Base-by-base conservation (phyloP, 108 stramenopile genomes). In the Fragilariopsis cylindrus region DNA sequence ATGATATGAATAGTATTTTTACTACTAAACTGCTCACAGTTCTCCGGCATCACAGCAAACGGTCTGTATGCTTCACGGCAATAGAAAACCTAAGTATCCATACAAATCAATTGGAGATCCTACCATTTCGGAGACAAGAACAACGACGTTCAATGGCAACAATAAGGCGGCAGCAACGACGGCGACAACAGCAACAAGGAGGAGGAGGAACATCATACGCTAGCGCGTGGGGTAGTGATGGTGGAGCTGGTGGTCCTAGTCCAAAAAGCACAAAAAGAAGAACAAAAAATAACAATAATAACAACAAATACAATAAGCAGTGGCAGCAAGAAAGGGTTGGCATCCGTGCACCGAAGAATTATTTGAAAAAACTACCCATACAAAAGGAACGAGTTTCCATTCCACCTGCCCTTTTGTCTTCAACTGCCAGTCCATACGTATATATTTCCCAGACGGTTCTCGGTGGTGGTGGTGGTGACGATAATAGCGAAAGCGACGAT, bases 341-440 rank as follows among this genome's bases (percentile, higher is more conserved):
- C 15, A 70, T 57, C 39, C 45, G 70, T 2, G 46, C 73, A 41
- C 60, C 60, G 8, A 40, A 65, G 30, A 53, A 44, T 12, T 50
- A 77, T 43, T 52, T 48, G 41, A 40, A 45, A 64, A 43, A 48
- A 64, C 55, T 52, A 21, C 45, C 47, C 6, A 62, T 19, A 19
- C 57, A 58, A 39, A 57, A 57, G 15, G 69, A 39, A 18, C 45
- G 44, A 18, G 0, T 0, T 49, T 13, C n/a, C 3, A 13, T 79
- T 16, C 83, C 83, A 1, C 80, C 80, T 3, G 65, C 70, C 15
- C n/a, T 78, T 15, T 48, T 87, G 56, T 41, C 15, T 18, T 57
- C 77, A 42, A 87, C 85, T 1, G 82, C 79, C 3, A 83, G 82
- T 3, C 80, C 82, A 8, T 77, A 74, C 74, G 85, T 79, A 9